Base-by-base conservation (phyloP, 2,329 filamentous ascomycete genomes). In the Pseudocercospora eumusae region DNA sequence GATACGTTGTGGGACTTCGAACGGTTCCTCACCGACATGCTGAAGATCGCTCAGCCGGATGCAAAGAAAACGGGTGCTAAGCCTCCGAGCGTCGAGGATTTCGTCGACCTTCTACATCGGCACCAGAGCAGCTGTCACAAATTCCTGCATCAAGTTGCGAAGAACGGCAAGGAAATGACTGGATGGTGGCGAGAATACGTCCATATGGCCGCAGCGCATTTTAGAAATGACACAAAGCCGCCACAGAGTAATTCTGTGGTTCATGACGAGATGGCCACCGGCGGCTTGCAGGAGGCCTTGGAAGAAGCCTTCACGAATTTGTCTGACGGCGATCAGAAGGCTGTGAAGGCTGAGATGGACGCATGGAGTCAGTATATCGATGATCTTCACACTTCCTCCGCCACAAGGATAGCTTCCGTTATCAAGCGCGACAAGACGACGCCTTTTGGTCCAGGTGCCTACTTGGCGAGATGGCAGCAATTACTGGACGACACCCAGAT, bases 401-500 rank as follows among this genome's bases (percentile, higher is more conserved):
- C 74, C 1, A 70, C 75, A 0, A 83, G 84, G 1, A 82, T 90
- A 63, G 82, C 86, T 57, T 75, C 76, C 1, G 82, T 91, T 23
- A 79, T 91, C 49, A 79, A 70, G 44, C 66, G 71, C 47, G 66
- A 69, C 42, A 63, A 70, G 40, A 71, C 74, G 3, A 79, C 78
- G 36, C 82, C 83, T 57, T 81, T 80, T 23, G 89, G 89, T 0
- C 89, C 90, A 0, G 90, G 90, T 1, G 84, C 89, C 52, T 93
- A 89, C 71, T 82, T 92, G 23, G 81, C 84, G 1, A 83, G 86
- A 55, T 93, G 90, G 90, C 88, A 92, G 72, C 79, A 83, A 0
- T 78, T 92, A 6, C 79, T 93, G 2, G 87, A 92, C 71, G 78
- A 82, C n/a, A 90, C 90, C 0, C 74, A 82, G 50, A 86, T 93